Percentiles rank a stretch among this genome's conserved stretches.
Evolutionary conservation across 371 early-diverging fungal genomes (phyloP).

Genomic region (Rhizopus microsporus): DNA sequence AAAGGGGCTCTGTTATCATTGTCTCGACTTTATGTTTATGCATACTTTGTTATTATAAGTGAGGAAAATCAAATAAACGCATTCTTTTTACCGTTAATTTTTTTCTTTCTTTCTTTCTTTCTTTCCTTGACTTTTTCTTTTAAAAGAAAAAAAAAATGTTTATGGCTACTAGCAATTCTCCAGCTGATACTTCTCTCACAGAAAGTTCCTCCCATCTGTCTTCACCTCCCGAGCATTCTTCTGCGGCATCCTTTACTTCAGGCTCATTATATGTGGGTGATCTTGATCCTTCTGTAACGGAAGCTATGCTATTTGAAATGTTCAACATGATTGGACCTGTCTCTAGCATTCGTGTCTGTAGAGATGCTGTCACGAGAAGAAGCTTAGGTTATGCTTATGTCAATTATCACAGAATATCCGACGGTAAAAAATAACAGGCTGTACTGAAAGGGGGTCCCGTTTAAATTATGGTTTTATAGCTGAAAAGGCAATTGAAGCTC

Average conservation of each 20-base stretch:
- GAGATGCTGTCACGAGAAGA: conserved; percentile 95
- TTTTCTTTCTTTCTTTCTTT: not conserved
- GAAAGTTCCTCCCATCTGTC: no score
- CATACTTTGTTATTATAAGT: no score
- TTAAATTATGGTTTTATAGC: conserved; percentile 35
- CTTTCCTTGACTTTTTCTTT: no score
- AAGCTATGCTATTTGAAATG: conserved; percentile 94
- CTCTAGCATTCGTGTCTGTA: conserved; percentile 96
- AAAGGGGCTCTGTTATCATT: no score
- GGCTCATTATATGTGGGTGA: conserved; percentile 90
- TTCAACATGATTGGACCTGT: conserved; percentile 95
- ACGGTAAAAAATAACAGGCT: conserved; percentile 51
- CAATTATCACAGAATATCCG: conserved; percentile 81
- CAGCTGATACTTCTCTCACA: no score
- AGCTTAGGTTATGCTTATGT: conserved; percentile 97
- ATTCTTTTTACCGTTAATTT: no score
- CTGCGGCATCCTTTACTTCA: conserved; percentile 46
- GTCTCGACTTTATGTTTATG: no score
- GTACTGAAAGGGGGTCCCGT: not conserved
- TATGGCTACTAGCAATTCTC: not conserved
- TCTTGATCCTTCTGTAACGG: conserved; percentile 91
- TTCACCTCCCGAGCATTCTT: not conserved
- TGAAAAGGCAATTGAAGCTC: conserved; percentile 88
- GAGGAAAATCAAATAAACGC: no score
- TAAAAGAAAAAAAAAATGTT: conserved; percentile 8